These are phyloP conservation scores for Arthrobotrys megalospora DNA, from an alignment of 2,329 filamentous ascomycete genomes.

Conservation along the genomic window DNA sequence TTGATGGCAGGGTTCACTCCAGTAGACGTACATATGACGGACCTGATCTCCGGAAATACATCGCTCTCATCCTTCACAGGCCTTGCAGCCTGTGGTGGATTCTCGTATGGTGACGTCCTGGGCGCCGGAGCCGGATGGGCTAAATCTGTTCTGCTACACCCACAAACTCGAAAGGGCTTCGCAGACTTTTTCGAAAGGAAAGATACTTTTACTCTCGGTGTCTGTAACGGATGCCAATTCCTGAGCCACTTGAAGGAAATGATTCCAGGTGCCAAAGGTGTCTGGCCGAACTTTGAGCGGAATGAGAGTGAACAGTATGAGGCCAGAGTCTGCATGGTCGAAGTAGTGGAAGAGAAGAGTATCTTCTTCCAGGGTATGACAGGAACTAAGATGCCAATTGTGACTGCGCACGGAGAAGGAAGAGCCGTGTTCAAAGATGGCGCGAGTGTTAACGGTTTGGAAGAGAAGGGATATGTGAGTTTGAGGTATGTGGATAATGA, in stretches of 20 bases:
- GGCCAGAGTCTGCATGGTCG: conserved; percentile 87
- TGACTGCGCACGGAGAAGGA: conserved; percentile 91
- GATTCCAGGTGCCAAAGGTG: conserved; percentile 82
- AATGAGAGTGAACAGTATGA: conserved; percentile 93
- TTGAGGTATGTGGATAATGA: conserved; percentile 90
- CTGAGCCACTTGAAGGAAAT: conserved; percentile 84
- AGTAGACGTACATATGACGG: conserved; percentile 96
- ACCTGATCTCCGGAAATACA: conserved; percentile 82
- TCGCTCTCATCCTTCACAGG: conserved; percentile 87
- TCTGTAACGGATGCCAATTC: conserved; percentile 99
- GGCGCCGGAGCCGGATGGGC: conserved; percentile 98
- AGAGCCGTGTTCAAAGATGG: conserved; percentile 76
- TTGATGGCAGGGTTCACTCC: conserved; percentile 89
- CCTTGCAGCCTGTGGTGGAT: conserved; percentile 94
- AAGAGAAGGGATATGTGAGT: conserved; percentile 78
- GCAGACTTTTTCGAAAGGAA: conserved; percentile 79
- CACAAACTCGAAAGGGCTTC: conserved; percentile 82
- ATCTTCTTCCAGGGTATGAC: conserved; percentile 93
- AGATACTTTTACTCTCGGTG: conserved; percentile 92
- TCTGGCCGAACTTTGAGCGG: conserved; percentile 88
- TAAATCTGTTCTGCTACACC: conserved; percentile 89
- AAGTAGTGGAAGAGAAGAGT: conserved; percentile 78
- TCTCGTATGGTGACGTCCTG: conserved; percentile 92
- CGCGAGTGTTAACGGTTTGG: conserved; percentile 71
- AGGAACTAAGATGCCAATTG: conserved; percentile 85